These are phyloP conservation scores for Cornus controversa DNA, from an alignment of 148 eudicot genomes.

Conservation along the genomic window DNA sequence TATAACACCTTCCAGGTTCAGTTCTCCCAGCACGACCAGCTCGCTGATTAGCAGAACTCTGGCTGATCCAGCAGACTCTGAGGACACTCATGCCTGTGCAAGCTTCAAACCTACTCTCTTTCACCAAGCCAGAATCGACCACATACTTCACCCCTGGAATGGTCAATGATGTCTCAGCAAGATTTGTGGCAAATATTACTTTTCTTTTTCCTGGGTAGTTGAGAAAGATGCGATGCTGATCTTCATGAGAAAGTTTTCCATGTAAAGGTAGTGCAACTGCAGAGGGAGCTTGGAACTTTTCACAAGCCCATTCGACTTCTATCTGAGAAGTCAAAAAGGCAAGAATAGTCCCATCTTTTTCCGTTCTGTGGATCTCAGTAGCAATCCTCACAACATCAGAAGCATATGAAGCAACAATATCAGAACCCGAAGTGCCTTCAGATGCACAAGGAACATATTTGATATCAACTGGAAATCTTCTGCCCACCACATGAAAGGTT, in stretches of 20 bases:
- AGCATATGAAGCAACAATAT: background rate
- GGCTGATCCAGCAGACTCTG: slow-evolving; percentile 4
- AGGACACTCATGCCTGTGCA: slow-evolving; percentile 2
- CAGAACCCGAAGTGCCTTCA: background rate
- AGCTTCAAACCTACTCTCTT: background rate
- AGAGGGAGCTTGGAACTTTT: slow-evolving; percentile 2
- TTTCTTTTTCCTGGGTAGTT: slow-evolving; percentile 8
- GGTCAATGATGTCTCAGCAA: slow-evolving; percentile 7
- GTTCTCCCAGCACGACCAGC: slow-evolving; percentile 14
- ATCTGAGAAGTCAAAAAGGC: slow-evolving; percentile 13
- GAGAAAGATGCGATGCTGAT: background rate
- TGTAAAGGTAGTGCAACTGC: slow-evolving; percentile 6
- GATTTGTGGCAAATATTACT: slow-evolving; percentile 3
- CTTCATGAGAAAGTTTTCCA: slow-evolving; percentile 6
- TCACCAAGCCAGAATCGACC: slow-evolving; percentile 6
- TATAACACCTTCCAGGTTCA: slow-evolving; percentile 9
- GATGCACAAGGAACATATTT: slow-evolving; percentile 4
- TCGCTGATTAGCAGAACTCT: slow-evolving; percentile 15
- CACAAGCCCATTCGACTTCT: slow-evolving; percentile 12
- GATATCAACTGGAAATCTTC: slow-evolving; percentile 8
- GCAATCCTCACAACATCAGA: slow-evolving; percentile 7
- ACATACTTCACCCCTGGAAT: slow-evolving; percentile 9
- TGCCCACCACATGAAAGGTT: slow-evolving; percentile 7
- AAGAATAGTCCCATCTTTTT: slow-evolving; percentile 8
- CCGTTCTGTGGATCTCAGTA: slow-evolving; percentile 1